Evolutionary conservation across 2,329 filamentous ascomycete species (phyloP).

Genomic region (Hypocreales sp.): DNA sequence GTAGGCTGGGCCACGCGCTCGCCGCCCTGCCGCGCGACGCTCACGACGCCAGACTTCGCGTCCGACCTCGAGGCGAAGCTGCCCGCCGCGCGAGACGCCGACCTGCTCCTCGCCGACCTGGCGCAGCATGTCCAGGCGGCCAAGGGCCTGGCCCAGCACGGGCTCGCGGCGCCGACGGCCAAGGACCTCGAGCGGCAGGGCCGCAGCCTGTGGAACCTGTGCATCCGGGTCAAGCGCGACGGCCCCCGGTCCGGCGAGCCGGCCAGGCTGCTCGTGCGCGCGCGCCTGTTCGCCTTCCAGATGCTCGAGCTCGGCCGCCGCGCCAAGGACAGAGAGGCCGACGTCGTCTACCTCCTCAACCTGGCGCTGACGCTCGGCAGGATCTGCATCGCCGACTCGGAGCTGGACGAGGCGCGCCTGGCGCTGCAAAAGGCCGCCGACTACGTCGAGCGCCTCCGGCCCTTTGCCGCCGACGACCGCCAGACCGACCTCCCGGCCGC

Average conservation of each 20-base stretch:
- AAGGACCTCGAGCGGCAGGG: conserved; percentile 38
- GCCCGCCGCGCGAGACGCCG: conserved; percentile 14
- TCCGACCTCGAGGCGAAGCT: conserved; percentile 11
- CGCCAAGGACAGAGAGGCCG: conserved; percentile 13
- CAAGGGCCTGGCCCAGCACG: conserved; percentile 4
- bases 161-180: conserved; percentile 1
- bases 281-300: conserved; percentile 46
- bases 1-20: conserved; percentile 5
- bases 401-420: conserved; percentile 41
- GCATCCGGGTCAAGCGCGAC: conserved; percentile 31
- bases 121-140: conserved; percentile 10
- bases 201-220: conserved; percentile 51
- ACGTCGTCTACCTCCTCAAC: conserved; percentile 43
- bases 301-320: conserved; percentile 44
- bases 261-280: conserved; percentile 19
- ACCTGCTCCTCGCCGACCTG: conserved; percentile 17
- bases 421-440: conserved; percentile 49
- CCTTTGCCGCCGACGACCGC: neutral
- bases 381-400: conserved; percentile 28
- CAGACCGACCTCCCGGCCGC: neutral
- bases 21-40: too few species aligned
- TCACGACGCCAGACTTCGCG: conserved; percentile 12
- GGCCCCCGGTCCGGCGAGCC: too few species aligned
- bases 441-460: conserved; percentile 22
- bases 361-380: conserved; percentile 52